A percentile compares a stretch with the other conserved stretches of the same genome.
Evolutionary conservation across 495 filamentous ascomycete species (phyloP).

Genomic region (Lophium mytilinum): DNA sequence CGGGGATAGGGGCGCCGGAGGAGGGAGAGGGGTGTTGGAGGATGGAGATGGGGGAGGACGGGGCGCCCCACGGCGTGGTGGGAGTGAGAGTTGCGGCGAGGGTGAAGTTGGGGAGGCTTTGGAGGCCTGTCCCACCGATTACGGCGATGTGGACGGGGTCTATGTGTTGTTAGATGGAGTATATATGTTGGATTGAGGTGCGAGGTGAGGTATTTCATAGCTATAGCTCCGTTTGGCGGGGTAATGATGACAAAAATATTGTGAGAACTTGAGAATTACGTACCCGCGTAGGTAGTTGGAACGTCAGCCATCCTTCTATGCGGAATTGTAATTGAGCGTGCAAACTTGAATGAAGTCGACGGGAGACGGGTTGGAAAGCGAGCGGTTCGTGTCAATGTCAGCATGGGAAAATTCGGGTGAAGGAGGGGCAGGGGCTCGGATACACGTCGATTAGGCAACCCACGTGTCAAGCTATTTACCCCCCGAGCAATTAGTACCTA

Average conservation of each 20-base stretch:
- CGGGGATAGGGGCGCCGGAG: conserved; percentile 50
- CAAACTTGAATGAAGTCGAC: not conserved
- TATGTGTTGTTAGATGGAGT: conserved; percentile 26
- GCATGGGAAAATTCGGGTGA: too few species aligned
- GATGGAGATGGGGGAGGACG: conserved; percentile 85
- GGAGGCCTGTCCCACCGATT: conserved; percentile 90
- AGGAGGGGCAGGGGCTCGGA: not conserved
- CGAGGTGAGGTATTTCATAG: not conserved
- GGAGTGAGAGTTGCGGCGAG: conserved; percentile 67
- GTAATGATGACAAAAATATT: not conserved
- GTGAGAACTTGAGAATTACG: not conserved
- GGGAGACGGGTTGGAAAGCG: not conserved
- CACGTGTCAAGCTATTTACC: not conserved
- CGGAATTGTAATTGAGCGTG: conserved; percentile 1
- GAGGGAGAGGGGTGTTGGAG: conserved; percentile 66
- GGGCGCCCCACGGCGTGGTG: conserved; percentile 81
- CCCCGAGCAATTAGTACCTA: too few species aligned
- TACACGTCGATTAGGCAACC: not conserved
- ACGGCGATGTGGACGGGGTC: conserved; percentile 84
- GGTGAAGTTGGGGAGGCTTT: conserved; percentile 61
- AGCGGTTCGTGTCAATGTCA: too few species aligned
- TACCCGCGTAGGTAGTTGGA: conserved; percentile 20
- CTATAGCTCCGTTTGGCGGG: not conserved
- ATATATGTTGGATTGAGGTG: too few species aligned
- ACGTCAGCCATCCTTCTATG: conserved; percentile 21